These are phyloP conservation scores for Phytopythium aichiense DNA, from an alignment of 352 stramenopile species.

Conservation along the genomic window DNA sequence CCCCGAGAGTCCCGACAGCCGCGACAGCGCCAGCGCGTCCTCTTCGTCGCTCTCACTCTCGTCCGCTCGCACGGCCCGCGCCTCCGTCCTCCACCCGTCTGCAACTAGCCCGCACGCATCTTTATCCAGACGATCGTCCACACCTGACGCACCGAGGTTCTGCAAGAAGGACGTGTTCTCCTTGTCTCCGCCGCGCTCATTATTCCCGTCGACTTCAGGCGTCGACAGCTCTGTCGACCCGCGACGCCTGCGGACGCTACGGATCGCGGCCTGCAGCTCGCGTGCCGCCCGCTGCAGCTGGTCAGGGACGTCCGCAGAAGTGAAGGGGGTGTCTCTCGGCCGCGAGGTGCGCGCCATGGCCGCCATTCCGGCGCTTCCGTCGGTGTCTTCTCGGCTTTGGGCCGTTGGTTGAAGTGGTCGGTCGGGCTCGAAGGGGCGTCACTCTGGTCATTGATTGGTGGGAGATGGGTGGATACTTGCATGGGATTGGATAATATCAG, in stretches of 20 bases:
- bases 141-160: neutral
- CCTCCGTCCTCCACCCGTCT: neutral
- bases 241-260: conserved; percentile 24
- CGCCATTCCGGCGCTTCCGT: neutral
- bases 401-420: neutral
- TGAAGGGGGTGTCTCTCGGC: neutral
- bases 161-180: neutral
- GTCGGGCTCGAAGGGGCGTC: neutral
- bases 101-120: neutral
- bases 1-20: conserved; percentile 2
- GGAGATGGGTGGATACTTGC: neutral
- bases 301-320: conserved; percentile 3
- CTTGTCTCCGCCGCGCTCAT: neutral
- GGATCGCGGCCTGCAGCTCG: conserved; percentile 51
- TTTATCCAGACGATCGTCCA: neutral
- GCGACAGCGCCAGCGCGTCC: conserved; percentile 4
- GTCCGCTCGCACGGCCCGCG: neutral
- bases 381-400: neutral
- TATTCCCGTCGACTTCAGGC: neutral
- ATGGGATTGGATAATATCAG: neutral
- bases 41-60: neutral
- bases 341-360: neutral
- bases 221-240: conserved; percentile 3
- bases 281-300: conserved; percentile 42
- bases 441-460: neutral